Percentiles rank a stretch among this genome's conserved stretches.
Evolutionary conservation across 2,329 filamentous ascomycete genomes (phyloP).

Genomic region (Aureobasidium lini): DNA sequence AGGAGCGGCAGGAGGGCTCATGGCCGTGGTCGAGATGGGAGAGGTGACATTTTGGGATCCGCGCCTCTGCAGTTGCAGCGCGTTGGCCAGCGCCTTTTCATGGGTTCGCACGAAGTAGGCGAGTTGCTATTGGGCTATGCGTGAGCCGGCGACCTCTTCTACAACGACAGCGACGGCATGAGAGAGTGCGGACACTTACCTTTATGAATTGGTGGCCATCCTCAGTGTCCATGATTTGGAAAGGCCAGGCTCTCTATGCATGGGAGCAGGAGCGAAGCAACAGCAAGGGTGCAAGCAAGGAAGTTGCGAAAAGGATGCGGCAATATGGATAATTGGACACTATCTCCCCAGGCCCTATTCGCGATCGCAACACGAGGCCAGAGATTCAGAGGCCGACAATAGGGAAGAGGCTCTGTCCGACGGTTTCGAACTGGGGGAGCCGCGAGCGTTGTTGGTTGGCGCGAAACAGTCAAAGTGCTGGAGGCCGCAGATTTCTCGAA

Average conservation of each 20-base stretch:
- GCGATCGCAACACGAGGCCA: not conserved
- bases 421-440: not conserved
- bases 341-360: not conserved
- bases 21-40: conserved; percentile 32
- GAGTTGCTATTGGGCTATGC: conserved; percentile 61
- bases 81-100: conserved; percentile 95
- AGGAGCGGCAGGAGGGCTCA: conserved; percentile 48
- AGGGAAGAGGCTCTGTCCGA: conserved; percentile 3
- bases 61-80: conserved; percentile 75
- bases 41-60: conserved; percentile 47
- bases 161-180: not conserved
- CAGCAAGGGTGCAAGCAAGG: conserved; percentile 7
- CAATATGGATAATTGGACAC: not conserved
- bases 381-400: conserved; percentile 1
- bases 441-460: not conserved
- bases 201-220: conserved; percentile 86
- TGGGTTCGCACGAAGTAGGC: conserved; percentile 94
- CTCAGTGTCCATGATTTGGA: conserved; percentile 66
- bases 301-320: not conserved
- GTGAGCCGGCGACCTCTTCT: conserved; percentile 9
- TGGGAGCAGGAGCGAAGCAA: conserved; percentile 9
- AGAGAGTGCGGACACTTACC: conserved; percentile 41
- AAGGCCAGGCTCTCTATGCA: conserved; percentile 7
- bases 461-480: conserved; percentile 9
- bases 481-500: not conserved